Conservation (phyloP, 2,329 filamentous ascomycete genomes). For the Pyricularia sp. region DNA sequence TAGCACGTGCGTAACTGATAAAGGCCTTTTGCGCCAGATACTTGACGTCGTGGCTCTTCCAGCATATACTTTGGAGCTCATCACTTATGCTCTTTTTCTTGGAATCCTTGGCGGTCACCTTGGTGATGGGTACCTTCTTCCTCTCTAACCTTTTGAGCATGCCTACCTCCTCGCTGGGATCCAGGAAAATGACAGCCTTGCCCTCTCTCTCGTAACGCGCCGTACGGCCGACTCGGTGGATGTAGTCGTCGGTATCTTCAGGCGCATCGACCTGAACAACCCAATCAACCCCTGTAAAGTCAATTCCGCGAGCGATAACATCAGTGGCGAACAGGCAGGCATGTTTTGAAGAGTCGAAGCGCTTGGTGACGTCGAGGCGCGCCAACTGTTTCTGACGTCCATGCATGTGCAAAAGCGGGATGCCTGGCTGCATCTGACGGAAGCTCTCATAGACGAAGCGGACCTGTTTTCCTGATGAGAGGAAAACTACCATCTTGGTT, state of each 20-base stretch:
- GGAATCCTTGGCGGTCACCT: slow-evolving; percentile 74
- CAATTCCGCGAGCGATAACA: slow-evolving; percentile 83
- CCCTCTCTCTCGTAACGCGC: slow-evolving; percentile 86
- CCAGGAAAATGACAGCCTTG: slow-evolving; percentile 77
- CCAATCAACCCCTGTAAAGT: slow-evolving; percentile 96
- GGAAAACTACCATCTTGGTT: slow-evolving; percentile 87
- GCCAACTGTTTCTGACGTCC: slow-evolving; percentile 87
- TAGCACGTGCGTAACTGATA: slow-evolving; percentile 71
- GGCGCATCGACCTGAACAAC: slow-evolving; percentile 98
- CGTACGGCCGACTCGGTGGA: slow-evolving; percentile 87
- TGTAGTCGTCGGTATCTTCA: slow-evolving; percentile 94
- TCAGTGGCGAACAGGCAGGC: slow-evolving; percentile 92
- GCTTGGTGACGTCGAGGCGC: slow-evolving; percentile 72
- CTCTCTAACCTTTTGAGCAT: slow-evolving; percentile 76
- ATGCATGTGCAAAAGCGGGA: slow-evolving; percentile 83
- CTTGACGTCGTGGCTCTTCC: slow-evolving; percentile 86
- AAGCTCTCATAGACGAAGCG: slow-evolving; percentile 92
- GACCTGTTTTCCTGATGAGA: slow-evolving; percentile 92
- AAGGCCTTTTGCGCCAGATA: slow-evolving; percentile 96
- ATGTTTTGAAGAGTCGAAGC: slow-evolving; percentile 68
- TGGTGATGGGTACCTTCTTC: slow-evolving; percentile 80
- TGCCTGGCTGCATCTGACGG: slow-evolving; percentile 84
- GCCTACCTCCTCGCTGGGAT: slow-evolving; percentile 83
- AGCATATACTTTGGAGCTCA: slow-evolving; percentile 87
- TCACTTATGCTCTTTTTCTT: slow-evolving; percentile 80